Evolutionary conservation across 2,329 filamentous ascomycete genomes (phyloP), one percentile per base, ranked within the genome.

Genomic region (Ophiostoma triangulosporum): DNA sequence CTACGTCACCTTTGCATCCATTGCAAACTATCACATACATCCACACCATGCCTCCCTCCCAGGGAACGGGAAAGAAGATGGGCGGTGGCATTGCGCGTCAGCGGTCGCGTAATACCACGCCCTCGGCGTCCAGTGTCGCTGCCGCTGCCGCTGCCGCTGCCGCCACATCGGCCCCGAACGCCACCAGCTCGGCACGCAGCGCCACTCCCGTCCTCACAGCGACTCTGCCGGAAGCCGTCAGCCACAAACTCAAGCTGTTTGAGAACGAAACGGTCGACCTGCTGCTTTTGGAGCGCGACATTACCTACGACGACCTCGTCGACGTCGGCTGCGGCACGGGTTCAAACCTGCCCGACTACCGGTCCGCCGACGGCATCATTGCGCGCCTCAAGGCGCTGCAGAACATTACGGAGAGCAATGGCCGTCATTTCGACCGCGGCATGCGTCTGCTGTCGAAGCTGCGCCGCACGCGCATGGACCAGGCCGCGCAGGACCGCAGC

Each of bases 51-150:
- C 43, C 43, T 27, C 43, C 43, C 26, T 24, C 14, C 14, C 26
- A n/a, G 26, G 43, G 43, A 7, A 32, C 78, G 26, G 74, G 79
- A 64, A 84, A 83, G 70, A 87, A 87, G 69, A 73, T 72, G 55
- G 73, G 73, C 49, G 74, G 74, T 60, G 76, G 76, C 60, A 76
- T 81, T 57, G 69, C 72, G 51, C 80, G 81, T 60, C 84, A 83
- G 61, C 75, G 80, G 57, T 89, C 84, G 64, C 83, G 86, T 63
- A 90, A 89, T 67, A 87, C 84, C 33, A 91, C 86, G 15, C 87
- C 86, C 2, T 57, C 50, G 14, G 86, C 56, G 33, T 51, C 48
- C 1, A 57, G 56, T 48, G 54, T 52, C 3, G 54, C 53, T 12
- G 54, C 56, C 7, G 40, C 52, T 14, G 51, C 48, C 24, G 48